Evolutionary conservation across 768 basidiomycete species (phyloP).

Genomic region (Mycena capillaripes): DNA sequence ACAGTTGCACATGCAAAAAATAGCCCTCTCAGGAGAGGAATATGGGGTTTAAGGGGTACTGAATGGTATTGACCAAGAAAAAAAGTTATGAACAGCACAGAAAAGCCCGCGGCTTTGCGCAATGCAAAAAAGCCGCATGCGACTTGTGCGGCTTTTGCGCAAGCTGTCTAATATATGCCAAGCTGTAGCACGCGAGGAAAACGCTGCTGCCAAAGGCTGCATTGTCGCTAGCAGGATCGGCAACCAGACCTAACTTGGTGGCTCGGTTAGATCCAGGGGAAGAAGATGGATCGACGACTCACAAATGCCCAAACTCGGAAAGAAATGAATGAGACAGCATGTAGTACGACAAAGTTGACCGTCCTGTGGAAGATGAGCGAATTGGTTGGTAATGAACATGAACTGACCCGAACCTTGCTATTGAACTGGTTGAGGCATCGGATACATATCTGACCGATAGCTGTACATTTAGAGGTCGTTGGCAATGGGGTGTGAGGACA

Average conservation of each 20-base stretch:
- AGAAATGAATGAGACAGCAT: background rate
- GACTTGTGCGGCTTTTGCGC: no score
- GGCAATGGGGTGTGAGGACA: no score
- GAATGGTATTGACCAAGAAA: no score
- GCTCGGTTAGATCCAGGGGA: background rate
- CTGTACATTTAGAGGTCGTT: no score
- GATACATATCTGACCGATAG: background rate
- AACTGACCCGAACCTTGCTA: background rate
- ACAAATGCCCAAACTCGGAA: constrained; percentile 4
- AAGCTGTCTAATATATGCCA: constrained; percentile 11
- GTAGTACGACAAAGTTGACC: background rate
- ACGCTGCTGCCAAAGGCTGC: background rate
- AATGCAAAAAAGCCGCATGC: no score
- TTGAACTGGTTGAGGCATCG: background rate
- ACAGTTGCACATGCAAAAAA: no score
- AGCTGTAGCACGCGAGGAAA: background rate
- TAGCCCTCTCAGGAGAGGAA: no score
- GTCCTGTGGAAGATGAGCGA: background rate
- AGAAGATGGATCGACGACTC: background rate
- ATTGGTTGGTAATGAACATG: background rate
- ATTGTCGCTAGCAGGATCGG: background rate
- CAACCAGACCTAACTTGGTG: background rate
- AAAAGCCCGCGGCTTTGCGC: no score
- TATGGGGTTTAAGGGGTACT: no score
- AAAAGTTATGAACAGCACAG: no score